Conservation (phyloP, 2,329 filamentous ascomycete genomes). For the Colletotrichum scovillei region DNA sequence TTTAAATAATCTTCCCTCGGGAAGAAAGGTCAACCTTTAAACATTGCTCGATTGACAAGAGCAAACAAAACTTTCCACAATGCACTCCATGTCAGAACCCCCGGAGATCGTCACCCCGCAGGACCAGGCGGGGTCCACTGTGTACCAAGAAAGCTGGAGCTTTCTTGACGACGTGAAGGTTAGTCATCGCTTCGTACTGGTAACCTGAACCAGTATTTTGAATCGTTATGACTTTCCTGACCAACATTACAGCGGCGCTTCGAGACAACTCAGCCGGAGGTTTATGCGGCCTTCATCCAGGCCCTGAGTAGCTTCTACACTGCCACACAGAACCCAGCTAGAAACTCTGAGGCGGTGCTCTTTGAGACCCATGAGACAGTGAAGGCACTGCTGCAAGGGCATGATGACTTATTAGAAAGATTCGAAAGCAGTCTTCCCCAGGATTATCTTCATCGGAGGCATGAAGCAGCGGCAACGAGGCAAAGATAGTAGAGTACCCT, state of each 20-base stretch:
- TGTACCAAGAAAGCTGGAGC: slow-evolving; percentile 17
- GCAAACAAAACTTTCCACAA: background rate
- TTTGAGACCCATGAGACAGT: slow-evolving; percentile 13
- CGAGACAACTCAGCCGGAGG: slow-evolving; percentile 16
- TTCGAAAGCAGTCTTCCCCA: slow-evolving; percentile 21
- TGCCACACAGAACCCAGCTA: background rate
- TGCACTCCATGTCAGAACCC: background rate
- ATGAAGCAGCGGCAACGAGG: background rate
- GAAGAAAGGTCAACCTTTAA: too few relatives aligned
- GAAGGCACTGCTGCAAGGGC: slow-evolving; percentile 6
- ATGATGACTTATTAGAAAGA: slow-evolving; percentile 24
- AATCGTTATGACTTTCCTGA: background rate
- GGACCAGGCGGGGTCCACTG: background rate
- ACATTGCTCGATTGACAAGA: background rate
- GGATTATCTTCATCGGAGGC: slow-evolving; percentile 16
- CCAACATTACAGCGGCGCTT: slow-evolving; percentile 15
- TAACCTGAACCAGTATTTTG: background rate
- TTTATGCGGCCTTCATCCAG: slow-evolving; percentile 23
- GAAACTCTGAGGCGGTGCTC: background rate
- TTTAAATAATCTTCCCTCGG: background rate
- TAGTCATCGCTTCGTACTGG: background rate
- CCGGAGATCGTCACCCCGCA: background rate
- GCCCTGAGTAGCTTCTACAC: slow-evolving; percentile 21
- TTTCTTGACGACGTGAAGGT: slow-evolving; percentile 30
- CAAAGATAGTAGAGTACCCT: background rate